A percentile compares a stretch with the other conserved stretches of the same genome.
Evolutionary conservation across 306 rosid genomes (phyloP).

Genomic region (Benincasa hispida): DNA sequence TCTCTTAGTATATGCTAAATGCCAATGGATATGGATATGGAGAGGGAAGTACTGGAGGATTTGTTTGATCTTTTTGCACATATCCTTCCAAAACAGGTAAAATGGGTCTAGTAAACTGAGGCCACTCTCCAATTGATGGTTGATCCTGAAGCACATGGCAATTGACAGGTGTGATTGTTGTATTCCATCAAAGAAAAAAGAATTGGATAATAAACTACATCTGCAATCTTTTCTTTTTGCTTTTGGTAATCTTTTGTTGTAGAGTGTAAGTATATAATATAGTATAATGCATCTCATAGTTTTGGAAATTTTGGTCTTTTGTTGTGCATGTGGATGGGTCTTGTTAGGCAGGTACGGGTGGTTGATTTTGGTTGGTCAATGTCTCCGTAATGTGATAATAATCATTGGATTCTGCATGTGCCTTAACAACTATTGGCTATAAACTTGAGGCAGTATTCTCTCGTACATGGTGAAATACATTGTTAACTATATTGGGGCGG

Average conservation of each 20-base stretch:
- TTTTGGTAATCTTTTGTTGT: not conserved
- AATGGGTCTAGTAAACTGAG: not conserved
- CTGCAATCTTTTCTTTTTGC: not conserved
- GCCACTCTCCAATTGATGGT: not conserved
- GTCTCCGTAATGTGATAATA: too few relatives aligned
- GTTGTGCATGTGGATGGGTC: too few relatives aligned
- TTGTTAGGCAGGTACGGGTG: too few relatives aligned
- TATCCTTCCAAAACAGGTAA: not conserved
- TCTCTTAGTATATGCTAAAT: conserved; percentile 1
- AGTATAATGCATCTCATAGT: not conserved
- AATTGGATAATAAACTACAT: not conserved
- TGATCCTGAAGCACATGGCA: not conserved
- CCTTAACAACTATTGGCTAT: too few relatives aligned
- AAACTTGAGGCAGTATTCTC: too few relatives aligned
- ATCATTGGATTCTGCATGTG: too few relatives aligned
- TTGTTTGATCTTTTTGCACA: not conserved
- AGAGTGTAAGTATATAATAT: not conserved
- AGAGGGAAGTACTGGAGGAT: not conserved
- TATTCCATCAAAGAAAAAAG: not conserved
- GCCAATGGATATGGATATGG: not conserved
- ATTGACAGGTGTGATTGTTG: not conserved
- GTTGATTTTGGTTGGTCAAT: too few relatives aligned
- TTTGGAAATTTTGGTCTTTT: too few relatives aligned
- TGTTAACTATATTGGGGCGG: too few relatives aligned
- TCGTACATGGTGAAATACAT: too few relatives aligned